Base-by-base conservation (phyloP, 2,329 filamentous ascomycete species). In the Dactylellina parvicollis region DNA sequence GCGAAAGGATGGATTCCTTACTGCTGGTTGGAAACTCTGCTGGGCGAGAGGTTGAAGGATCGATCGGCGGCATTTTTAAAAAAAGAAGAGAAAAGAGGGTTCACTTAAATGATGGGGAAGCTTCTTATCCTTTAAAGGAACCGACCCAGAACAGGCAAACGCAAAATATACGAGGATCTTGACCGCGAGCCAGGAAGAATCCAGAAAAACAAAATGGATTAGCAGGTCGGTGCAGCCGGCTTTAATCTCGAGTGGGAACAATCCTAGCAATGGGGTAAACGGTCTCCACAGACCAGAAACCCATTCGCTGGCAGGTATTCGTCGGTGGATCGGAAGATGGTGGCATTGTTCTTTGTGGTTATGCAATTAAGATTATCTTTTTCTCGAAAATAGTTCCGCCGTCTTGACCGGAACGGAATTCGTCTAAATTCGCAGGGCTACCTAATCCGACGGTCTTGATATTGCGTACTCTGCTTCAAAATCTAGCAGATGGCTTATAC, bases 321-420 rank as follows among this genome's bases (percentile, higher is more conserved):
- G 65, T 66, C 64, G 64, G 64, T 61, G 64, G 64, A 69, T 69
- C 55, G 54, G 69, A n/a, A n/a, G n/a, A 66, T 73, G 69, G 69
- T 73, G 69, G 69, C 69, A 73, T 73, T 55, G 28, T 73, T 66
- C 28, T 26, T 47, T 50, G 62, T 47, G 54, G 60, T 73, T 66
- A 66, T 66, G 69, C 60, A 66, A 73, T 59, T n/a, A n/a, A n/a
- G n/a, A n/a, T n/a, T n/a, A n/a, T n/a, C n/a, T n/a, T n/a, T n/a
- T n/a, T n/a, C n/a, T n/a, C n/a, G 38, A 46, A 60, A 73, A 73
- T 73, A 73, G 69, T 73, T 73, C 69, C 69, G 69, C 69, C 69
- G 69, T 73, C 69, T 73, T 56, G 60, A 60, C 52, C 20, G 24
- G 49, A 26, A n/a, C 26, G 32, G 49, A 49, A 28, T 34, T 50